Base-by-base conservation (phyloP, 305 asterid species). In the Plantago coronopus region DNA sequence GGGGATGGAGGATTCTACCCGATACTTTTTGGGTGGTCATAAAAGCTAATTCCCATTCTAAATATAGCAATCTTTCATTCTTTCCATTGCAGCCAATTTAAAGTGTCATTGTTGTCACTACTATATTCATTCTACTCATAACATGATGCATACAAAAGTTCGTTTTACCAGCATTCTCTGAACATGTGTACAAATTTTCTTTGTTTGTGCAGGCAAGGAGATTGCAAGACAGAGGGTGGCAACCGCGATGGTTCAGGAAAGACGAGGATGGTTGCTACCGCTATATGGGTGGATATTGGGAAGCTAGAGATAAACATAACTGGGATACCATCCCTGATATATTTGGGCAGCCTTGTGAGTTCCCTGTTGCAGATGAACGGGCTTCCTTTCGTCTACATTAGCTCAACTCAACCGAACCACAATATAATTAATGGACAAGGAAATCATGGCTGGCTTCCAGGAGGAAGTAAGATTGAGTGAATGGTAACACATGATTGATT, bases 161-260 rank as follows among this genome's bases (percentile, higher is more conserved):
- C n/a, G n/a, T 7, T 53, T 16, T 29, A 9, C 23, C 6, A 5
- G 31, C 5, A 25, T 2, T 25, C 31, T 25, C 4, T n/a, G n/a
- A n/a, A n/a, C n/a, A n/a, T n/a, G n/a, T n/a, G n/a, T n/a, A n/a
- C n/a, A n/a, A 27, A 27, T 23, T 54, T 7, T 54, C 16, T 31
- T 55, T 34, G 20, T 53, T 54, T 57, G 47, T 64, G 77, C 87
- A 91, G 98, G 98, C 97, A 38, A 78, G 98, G 79, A 89, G 66
- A 78, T 54, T 93, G 78, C 98, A 93, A 78, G 98, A 93, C 65
- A 78, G 94, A 73, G 98, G 98, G 7, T 93, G 97, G 97, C 81
- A 78, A 63, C 98, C 98, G 10, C 80, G 85, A 74, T 93, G 98
- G 98, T 93, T 89, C 54, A 44, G 54, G 67, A 85, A 78, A 78